These are phyloP conservation scores for Suhomyces bokatorum DNA, from an alignment of 1,139 yeast genomes.

Conservation along the genomic window DNA sequence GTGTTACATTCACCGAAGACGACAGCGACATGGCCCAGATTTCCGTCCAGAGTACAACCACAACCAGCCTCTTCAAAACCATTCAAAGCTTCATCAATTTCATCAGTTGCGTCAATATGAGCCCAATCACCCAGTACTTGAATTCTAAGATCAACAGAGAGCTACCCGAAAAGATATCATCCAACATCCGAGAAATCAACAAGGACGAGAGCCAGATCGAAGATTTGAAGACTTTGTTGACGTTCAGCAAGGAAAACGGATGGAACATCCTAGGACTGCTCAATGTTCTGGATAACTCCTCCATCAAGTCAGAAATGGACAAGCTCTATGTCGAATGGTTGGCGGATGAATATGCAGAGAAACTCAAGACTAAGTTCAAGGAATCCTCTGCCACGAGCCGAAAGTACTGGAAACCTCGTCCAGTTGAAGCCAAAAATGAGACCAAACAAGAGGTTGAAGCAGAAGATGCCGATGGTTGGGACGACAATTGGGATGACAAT, in stretches of 20 bases:
- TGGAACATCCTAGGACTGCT: constrained; percentile 34
- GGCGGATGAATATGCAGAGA: constrained; percentile 20
- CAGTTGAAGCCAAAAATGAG: not conserved
- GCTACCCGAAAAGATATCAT: constrained; percentile 32
- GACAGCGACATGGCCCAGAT: constrained; percentile 12
- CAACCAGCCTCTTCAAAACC: constrained; percentile 22
- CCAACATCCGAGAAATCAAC: constrained; percentile 29
- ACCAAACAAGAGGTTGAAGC: constrained; percentile 11
- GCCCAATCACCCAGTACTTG: constrained; percentile 27
- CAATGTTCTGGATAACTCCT: constrained; percentile 17
- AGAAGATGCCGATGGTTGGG: constrained; percentile 20
- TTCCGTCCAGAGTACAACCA: not conserved
- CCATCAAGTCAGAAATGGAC: constrained; percentile 26
- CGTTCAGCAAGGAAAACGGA: constrained; percentile 22
- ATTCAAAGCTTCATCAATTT: constrained; percentile 31
- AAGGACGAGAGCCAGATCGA: constrained; percentile 20
- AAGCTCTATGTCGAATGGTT: constrained; percentile 34
- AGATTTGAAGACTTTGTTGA: constrained; percentile 27
- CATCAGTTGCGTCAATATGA: constrained; percentile 28
- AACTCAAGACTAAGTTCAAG: constrained; percentile 19
- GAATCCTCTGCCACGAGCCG: not conserved
- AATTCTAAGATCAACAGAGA: constrained; percentile 33
- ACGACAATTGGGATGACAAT: constrained; percentile 21
- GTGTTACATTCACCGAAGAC: constrained; percentile 5
- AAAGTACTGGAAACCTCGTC: constrained; percentile 3